Evolutionary conservation across 2,329 filamentous ascomycete species (phyloP), one percentile per base, ranked within the genome.

Genomic region (Verticillium klebahnii): DNA sequence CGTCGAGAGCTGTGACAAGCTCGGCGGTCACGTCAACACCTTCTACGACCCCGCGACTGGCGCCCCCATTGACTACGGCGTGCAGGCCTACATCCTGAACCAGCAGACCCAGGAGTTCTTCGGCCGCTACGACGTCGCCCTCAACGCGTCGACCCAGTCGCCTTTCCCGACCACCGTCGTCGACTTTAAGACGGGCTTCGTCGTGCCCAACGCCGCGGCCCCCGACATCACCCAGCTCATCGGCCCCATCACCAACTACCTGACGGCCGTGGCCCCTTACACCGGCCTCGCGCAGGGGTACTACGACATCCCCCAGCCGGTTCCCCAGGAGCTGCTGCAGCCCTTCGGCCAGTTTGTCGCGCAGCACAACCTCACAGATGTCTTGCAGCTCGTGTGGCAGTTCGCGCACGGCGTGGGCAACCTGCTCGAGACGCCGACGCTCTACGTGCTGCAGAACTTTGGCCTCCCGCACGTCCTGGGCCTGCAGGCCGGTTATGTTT

Each of bases 11-110:
- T 34, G 34, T 2, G 19, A 36, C 15, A n/a, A 19, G 29, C 55
- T 57, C 2, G 82, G 82, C 25, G 81, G 82, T 3, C 80, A 83
- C 63, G 77, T 78, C 8, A 69, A 80, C 31, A 82, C 79, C 12
- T 83, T 80, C 65, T 70, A 67, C 3, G 77, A 77, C 55, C 76
- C 75, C 23, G 68, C 72, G 14, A 75, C 71, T 5, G 72, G 71
- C 29, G 63, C 57, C 1, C 62, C 67, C 11, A 70, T 70, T 60
- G 72, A 77, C 64, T 76, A 71, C 61, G 75, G 74, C 56, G 74
- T 77, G 15, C 67, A 75, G 60, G 68, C 70, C 7, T 77, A 72
- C 63, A 69, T 73, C 59, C 69, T 79, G 61, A 72, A 74, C 55
- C 69, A 74, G 19, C 70, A 75, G 14, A 76, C 79, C 5, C 63